These are phyloP conservation scores for Kregervanrija delftensis DNA, from an alignment of 805 yeast species.

Conservation along the genomic window DNA sequence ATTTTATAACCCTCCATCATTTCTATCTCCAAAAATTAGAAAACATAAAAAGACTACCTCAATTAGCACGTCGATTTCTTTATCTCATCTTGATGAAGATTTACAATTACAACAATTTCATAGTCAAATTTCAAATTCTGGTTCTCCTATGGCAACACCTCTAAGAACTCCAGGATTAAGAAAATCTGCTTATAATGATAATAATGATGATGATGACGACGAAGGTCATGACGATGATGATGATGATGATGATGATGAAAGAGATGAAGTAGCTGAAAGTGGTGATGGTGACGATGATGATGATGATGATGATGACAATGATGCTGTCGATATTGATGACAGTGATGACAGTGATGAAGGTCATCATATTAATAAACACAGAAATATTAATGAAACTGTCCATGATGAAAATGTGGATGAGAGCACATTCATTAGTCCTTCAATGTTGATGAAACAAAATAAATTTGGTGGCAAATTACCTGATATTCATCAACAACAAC, in stretches of 20 bases:
- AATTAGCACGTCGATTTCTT: conserved; percentile 24
- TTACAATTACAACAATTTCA: conserved; percentile 20
- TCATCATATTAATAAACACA: conserved; percentile 1
- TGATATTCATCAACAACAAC: conserved; percentile 10
- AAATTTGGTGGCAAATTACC: conserved; percentile 25
- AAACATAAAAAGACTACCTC: conserved; percentile 28
- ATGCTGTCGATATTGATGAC: not conserved
- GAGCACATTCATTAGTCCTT: conserved; percentile 20
- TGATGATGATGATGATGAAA: conserved; percentile 13
- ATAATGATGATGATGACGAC: conserved; percentile 1
- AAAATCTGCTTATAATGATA: not conserved
- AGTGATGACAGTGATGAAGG: conserved; percentile 7
- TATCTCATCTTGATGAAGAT: conserved; percentile 27
- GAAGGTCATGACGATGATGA: conserved; percentile 10
- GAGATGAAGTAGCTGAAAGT: not conserved
- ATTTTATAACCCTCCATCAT: conserved; percentile 40
- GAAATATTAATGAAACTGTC: not conserved
- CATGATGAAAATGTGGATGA: not conserved
- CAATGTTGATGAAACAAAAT: conserved; percentile 20
- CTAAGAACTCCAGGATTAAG: conserved; percentile 22
- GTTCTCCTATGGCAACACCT: conserved; percentile 23
- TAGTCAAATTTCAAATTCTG: conserved; percentile 7
- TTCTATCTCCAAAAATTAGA: conserved; percentile 34
- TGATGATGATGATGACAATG: conserved; percentile 7
- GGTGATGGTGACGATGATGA: conserved; percentile 11